Percentiles rank a stretch among this genome's conserved stretches.
Evolutionary conservation across 2,329 filamentous ascomycete genomes (phyloP).

Genomic region (Aspergillus thermomutatus): DNA sequence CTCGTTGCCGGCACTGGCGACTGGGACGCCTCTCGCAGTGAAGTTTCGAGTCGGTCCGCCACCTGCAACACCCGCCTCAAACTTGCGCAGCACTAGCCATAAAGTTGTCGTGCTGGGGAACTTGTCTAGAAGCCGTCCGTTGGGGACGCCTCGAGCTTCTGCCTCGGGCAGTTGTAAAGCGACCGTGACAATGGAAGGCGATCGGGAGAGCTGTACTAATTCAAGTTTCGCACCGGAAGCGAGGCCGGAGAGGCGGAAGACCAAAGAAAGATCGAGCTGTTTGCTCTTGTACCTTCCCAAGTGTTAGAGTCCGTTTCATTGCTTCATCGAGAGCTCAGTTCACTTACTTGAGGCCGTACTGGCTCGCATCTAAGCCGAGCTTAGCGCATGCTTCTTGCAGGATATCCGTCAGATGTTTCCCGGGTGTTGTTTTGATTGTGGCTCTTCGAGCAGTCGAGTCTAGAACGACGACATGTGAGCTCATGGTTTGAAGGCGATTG

Average conservation of each 20-base stretch:
- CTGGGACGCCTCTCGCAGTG: slow-evolving; percentile 74
- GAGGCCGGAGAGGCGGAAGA: slow-evolving; percentile 79
- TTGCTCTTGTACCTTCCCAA: slow-evolving; percentile 72
- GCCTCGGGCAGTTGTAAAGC: slow-evolving; percentile 79
- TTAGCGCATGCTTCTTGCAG: slow-evolving; percentile 84
- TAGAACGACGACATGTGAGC: slow-evolving; percentile 84
- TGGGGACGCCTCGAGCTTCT: slow-evolving; percentile 61
- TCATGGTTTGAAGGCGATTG: slow-evolving; percentile 54
- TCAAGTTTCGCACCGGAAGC: slow-evolving; percentile 85
- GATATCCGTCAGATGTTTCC: slow-evolving; percentile 78
- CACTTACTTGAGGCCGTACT: slow-evolving; percentile 75
- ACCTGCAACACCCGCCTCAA: slow-evolving; percentile 72
- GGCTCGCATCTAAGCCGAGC: slow-evolving; percentile 67
- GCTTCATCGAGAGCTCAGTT: background rate
- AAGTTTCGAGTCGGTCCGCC: slow-evolving; percentile 67
- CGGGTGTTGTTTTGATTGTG: slow-evolving; percentile 77
- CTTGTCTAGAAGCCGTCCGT: slow-evolving; percentile 72
- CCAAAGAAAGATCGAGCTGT: slow-evolving; percentile 76
- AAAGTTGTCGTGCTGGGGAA: slow-evolving; percentile 83
- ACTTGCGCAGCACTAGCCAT: slow-evolving; percentile 86
- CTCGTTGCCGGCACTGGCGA: slow-evolving; percentile 48
- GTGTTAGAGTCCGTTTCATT: slow-evolving; percentile 12
- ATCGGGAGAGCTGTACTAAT: slow-evolving; percentile 81
- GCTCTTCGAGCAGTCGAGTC: slow-evolving; percentile 73
- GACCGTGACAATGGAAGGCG: slow-evolving; percentile 79